These are phyloP conservation scores for Fusarium sp. DNA, from an alignment of 2,329 filamentous ascomycete genomes.

Conservation along the genomic window DNA sequence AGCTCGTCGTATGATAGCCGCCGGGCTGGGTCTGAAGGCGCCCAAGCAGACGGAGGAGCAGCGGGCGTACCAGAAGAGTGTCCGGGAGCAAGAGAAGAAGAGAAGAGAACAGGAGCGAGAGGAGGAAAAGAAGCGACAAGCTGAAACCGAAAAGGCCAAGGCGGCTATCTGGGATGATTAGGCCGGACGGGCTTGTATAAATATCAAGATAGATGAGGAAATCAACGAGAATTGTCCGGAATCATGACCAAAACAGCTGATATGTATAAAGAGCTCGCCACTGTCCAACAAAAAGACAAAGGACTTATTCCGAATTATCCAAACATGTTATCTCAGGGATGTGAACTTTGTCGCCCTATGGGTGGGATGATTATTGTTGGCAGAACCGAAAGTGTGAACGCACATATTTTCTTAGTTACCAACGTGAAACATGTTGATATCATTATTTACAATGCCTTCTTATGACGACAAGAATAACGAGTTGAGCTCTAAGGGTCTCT, in stretches of 20 bases:
- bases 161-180: constrained; percentile 88
- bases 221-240: not conserved
- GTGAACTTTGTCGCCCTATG: too few species aligned
- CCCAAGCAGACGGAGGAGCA: constrained; percentile 91
- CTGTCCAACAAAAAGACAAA: too few species aligned
- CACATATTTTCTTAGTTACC: too few species aligned
- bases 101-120: constrained; percentile 80
- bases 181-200: not conserved
- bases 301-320: too few species aligned
- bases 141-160: constrained; percentile 82
- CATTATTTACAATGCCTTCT: too few species aligned
- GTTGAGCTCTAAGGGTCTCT: too few species aligned
- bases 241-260: not conserved
- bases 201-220: not conserved
- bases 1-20: constrained; percentile 90
- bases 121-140: constrained; percentile 71
- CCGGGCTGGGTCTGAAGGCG: constrained; percentile 84
- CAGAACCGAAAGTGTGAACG: too few species aligned
- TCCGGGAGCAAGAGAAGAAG: constrained; percentile 88
- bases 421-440: too few species aligned
- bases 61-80: constrained; percentile 84
- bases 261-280: too few species aligned
- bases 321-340: too few species aligned
- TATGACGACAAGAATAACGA: too few species aligned
- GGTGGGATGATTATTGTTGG: too few species aligned